Percentiles rank a stretch among this genome's conserved stretches.
Evolutionary conservation across 139 green algal genomes (phyloP).

Genomic region (Trebouxia sp.): DNA sequence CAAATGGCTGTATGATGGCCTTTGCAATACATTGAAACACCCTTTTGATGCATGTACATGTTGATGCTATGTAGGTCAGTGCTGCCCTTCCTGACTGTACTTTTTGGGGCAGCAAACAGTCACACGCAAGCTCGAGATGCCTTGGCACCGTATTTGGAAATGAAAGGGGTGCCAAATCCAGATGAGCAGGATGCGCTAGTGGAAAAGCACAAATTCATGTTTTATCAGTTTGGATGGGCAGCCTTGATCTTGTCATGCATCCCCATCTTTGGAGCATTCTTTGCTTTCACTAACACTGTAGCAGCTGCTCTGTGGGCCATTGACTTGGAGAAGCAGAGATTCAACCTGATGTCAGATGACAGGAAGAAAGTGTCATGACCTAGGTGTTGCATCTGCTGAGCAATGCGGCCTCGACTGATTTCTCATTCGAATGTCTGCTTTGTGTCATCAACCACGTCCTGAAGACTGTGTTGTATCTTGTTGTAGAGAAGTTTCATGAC

Average conservation of each 20-base stretch:
- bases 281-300: conserved; percentile 12
- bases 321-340: background rate
- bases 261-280: conserved; percentile 6
- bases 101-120: conserved; percentile 13
- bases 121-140: background rate
- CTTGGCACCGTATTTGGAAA: conserved; percentile 15
- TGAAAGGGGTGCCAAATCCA: background rate
- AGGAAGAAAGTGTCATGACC: background rate
- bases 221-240: conserved; percentile 26
- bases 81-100: conserved; percentile 11
- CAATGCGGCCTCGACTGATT: too few relatives aligned
- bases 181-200: conserved; percentile 8
- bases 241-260: conserved; percentile 7
- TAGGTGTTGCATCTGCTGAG: conserved; percentile 6
- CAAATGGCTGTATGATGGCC: too few relatives aligned
- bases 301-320: conserved; percentile 21
- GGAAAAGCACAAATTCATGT: conserved; percentile 1
- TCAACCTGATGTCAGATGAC: conserved; percentile 8
- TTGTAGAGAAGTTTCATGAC: too few relatives aligned
- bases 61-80: conserved; percentile 3
- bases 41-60: too few relatives aligned
- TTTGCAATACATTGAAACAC: too few relatives aligned
- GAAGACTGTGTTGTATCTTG: too few relatives aligned
- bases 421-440: background rate
- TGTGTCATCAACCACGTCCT: background rate